Evolutionary conservation across 805 yeast species (phyloP).

Genomic region (Candida orba): DNA sequence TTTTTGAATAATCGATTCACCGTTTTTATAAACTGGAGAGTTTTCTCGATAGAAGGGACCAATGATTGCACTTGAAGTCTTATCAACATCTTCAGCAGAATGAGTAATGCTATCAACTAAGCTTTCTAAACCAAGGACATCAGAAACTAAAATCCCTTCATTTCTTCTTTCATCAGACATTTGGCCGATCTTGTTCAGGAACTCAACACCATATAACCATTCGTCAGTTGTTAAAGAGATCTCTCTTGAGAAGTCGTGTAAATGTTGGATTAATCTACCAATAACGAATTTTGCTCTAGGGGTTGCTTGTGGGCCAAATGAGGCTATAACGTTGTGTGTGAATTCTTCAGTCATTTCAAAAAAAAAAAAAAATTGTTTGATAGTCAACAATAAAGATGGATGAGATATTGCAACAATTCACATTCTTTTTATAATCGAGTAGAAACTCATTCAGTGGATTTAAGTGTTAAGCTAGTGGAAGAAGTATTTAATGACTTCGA

Average conservation of each 20-base stretch:
- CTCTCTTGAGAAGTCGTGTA: conserved; percentile 31
- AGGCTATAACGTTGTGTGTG: conserved; percentile 5
- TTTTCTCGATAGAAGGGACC: conserved; percentile 31
- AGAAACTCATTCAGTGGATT: background rate
- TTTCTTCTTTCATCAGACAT: conserved; percentile 26
- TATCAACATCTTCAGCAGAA: conserved; percentile 9
- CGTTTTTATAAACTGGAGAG: conserved; percentile 24
- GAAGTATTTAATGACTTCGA: too few species aligned
- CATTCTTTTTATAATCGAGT: too few species aligned
- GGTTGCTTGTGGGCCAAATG: conserved; percentile 7
- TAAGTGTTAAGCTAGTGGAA: too few species aligned
- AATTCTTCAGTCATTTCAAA: conserved; percentile 1
- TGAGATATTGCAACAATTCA: too few species aligned
- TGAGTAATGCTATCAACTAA: conserved; percentile 29
- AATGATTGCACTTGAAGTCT: conserved; percentile 24
- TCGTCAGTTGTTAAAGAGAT: conserved; percentile 29
- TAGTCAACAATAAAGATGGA: background rate
- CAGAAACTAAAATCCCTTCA: conserved; percentile 30
- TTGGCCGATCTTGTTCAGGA: conserved; percentile 28
- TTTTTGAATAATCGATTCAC: conserved; percentile 26
- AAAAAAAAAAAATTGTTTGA: too few species aligned
- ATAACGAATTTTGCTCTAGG: conserved; percentile 6
- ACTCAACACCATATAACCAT: conserved; percentile 28
- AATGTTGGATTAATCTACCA: conserved; percentile 22
- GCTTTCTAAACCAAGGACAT: conserved; percentile 28